Conservation (phyloP, 768 basidiomycete genomes). For the Mycena crocata region DNA sequence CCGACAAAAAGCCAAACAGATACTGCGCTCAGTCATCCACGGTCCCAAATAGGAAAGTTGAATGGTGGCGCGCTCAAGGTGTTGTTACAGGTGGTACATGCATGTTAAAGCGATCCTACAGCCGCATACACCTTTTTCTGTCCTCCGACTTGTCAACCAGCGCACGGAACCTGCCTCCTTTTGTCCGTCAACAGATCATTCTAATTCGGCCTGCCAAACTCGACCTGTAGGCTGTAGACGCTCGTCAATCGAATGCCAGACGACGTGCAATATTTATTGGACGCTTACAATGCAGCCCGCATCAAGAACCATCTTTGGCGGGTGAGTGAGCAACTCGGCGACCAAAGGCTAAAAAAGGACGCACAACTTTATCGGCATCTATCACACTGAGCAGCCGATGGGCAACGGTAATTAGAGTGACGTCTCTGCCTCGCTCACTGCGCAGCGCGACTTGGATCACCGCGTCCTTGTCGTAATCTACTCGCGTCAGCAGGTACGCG, state of each 20-base stretch:
- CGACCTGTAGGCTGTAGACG: conserved; percentile 48
- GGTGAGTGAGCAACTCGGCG: conserved; percentile 22
- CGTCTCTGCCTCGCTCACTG: conserved; percentile 44
- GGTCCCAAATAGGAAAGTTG: conserved; percentile 10
- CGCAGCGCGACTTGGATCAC: conserved; percentile 56
- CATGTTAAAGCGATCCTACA: not conserved
- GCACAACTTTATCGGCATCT: conserved; percentile 43
- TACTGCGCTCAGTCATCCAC: no score
- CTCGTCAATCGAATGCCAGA: not conserved
- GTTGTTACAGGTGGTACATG: not conserved
- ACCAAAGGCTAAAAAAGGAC: conserved; percentile 12
- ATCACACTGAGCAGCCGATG: conserved; percentile 48
- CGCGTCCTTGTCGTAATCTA: conserved; percentile 48
- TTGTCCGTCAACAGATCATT: conserved; percentile 60
- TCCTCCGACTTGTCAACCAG: conserved; percentile 71
- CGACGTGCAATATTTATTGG: not conserved
- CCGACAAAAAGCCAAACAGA: no score
- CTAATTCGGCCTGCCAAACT: conserved; percentile 62
- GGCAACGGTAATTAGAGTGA: conserved; percentile 38
- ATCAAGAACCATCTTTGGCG: conserved; percentile 50
- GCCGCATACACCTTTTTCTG: conserved; percentile 52
- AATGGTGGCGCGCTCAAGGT: not conserved
- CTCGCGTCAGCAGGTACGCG: not conserved
- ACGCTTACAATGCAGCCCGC: conserved; percentile 50
- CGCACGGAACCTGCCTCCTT: conserved; percentile 60